Base-by-base conservation (phyloP, 2,329 filamentous ascomycete species). In the Aspergillus sergii region DNA sequence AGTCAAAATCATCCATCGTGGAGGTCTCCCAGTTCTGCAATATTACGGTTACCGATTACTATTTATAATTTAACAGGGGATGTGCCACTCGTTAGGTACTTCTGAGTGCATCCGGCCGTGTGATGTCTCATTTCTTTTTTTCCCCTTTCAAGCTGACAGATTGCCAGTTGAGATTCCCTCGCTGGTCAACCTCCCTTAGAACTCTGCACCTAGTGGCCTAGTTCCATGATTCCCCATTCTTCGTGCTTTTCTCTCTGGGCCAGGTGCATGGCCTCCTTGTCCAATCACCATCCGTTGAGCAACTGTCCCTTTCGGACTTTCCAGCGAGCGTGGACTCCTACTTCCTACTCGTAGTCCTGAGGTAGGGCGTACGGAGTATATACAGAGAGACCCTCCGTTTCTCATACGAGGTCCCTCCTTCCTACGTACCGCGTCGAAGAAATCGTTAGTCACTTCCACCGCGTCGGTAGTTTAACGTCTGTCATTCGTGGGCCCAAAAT, bases 261-360 rank as follows among this genome's bases (percentile, higher is more conserved):
- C 36, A 62, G 56, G 45, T 61, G 59, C 62, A 58, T 58, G 30
- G 11, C 3, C 43, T 12, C n/a, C 9, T 34, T n/a, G 34, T 48
- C 62, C 62, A 64, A 64, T 64, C 62, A 64, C 19, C 19, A 34
- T 56, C 21, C 12, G 9, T n/a, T n/a, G 56, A 61, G 58, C 62
- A 53, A 61, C 46, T 61, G 55, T 61, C 60, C 58, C 39, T 62
- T 62, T 54, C 10, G 48, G 48, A 9, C 19, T 12, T 9, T 56
- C n/a, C 23, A n/a, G 14, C 21, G 39, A 61, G 46, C 62, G 39
- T 41, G 34, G 39, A 61, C 36, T 61, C 23, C 54, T 53, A 41
- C 51, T 58, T 58, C 46, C 26, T 51, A 12, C 48, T 14, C 4
- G 28, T 14, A 19, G 48, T n/a, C 14, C 11, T 30, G 26, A 51